phyloP scores from a whole-genome alignment of 495 filamentous ascomycete genomes.

The Lepidopterella palustris region DNA sequence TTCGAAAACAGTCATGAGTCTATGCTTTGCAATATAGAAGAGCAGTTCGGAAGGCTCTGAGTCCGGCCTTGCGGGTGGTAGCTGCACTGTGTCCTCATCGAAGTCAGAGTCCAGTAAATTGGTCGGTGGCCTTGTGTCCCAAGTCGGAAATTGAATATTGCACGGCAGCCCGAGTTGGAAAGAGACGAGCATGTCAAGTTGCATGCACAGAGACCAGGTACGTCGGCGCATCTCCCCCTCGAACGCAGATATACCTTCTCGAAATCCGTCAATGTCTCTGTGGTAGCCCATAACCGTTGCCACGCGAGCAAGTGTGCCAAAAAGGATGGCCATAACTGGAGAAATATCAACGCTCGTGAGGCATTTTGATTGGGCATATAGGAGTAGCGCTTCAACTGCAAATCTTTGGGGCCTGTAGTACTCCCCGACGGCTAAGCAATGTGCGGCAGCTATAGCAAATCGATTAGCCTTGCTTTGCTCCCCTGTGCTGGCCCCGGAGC shows the following conservation, averaged over 20 bases:
- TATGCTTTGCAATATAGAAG: constrained; percentile 39
- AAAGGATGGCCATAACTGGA: constrained; percentile 36
- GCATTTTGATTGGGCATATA: constrained; percentile 39
- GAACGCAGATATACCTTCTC: constrained; percentile 33
- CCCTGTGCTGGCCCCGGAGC: not conserved
- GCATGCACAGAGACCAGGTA: constrained; percentile 37
- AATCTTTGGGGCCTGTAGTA: not conserved
- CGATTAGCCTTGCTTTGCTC: no score
- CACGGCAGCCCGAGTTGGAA: constrained; percentile 45
- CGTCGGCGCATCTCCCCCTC: constrained; percentile 46
- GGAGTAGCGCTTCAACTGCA: constrained; percentile 36
- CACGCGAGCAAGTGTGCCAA: constrained; percentile 34
- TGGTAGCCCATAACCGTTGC: not conserved
- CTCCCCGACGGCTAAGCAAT: not conserved
- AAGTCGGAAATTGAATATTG: constrained; percentile 41
- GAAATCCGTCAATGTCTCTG: not conserved
- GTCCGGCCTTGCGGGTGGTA: constrained; percentile 39
- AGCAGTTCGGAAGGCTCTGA: constrained; percentile 37
- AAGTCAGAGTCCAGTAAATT: constrained; percentile 45
- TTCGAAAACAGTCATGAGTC: constrained; percentile 42
- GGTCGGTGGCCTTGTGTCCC: constrained; percentile 40
- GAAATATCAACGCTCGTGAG: constrained; percentile 38
- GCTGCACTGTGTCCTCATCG: constrained; percentile 32
- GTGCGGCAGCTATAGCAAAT: not conserved
- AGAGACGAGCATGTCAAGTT: constrained; percentile 42